These are phyloP conservation scores for Prosopis cineraria DNA, from an alignment of 306 rosid genomes.

Conservation along the genomic window DNA sequence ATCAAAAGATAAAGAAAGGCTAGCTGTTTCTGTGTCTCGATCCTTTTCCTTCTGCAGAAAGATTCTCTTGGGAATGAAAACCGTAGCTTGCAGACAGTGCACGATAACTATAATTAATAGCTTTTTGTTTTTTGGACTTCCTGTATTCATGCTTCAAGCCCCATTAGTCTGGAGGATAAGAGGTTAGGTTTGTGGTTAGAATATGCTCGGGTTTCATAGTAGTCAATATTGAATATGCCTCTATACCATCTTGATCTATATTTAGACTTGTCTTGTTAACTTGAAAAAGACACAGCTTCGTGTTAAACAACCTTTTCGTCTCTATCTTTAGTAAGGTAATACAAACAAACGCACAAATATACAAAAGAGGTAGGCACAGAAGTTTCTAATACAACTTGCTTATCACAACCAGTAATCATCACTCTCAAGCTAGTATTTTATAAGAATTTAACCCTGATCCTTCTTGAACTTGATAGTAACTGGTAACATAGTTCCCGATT, in stretches of 20 bases:
- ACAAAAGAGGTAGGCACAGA: slow-evolving; percentile 17
- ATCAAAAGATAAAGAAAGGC: slow-evolving; percentile 34
- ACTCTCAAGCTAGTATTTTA: slow-evolving; percentile 6
- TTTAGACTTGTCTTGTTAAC: neutral
- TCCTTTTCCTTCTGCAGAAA: slow-evolving; percentile 39
- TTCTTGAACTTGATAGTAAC: slow-evolving; percentile 1
- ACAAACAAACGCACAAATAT: neutral
- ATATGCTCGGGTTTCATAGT: neutral
- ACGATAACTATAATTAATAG: slow-evolving; percentile 15
- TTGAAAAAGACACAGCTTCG: neutral
- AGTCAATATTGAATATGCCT: neutral
- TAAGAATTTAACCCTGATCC: slow-evolving; percentile 12
- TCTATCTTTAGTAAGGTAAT: neutral
- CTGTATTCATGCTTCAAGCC: neutral
- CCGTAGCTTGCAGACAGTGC: slow-evolving; percentile 35
- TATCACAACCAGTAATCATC: neutral
- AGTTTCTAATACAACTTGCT: neutral
- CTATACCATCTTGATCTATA: neutral
- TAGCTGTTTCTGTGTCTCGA: slow-evolving; percentile 31
- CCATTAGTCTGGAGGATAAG: slow-evolving; percentile 14
- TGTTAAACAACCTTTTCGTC: neutral
- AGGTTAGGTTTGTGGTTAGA: slow-evolving; percentile 13
- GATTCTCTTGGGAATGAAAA: slow-evolving; percentile 60
- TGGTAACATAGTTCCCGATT: slow-evolving; percentile 7
- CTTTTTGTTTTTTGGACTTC: slow-evolving; percentile 20